phyloP scores from a whole-genome alignment of 257 asterid species.

The Penstemon davidsonii region DNA sequence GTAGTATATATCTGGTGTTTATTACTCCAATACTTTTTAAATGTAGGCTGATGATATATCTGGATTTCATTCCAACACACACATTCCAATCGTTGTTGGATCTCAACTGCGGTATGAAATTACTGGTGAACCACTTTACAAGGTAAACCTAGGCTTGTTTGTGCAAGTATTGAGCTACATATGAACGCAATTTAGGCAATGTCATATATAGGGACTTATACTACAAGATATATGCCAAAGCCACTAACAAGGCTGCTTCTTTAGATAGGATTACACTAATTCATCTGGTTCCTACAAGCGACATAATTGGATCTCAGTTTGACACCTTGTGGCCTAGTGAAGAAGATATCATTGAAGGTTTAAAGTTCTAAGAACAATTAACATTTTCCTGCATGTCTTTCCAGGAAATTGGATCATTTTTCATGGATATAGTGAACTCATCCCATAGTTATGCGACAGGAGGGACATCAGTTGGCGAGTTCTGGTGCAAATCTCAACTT shows the following conservation, averaged over 20 bases:
- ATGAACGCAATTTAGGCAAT: slow-evolving; percentile 9
- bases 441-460: slow-evolving; percentile 95
- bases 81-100: slow-evolving; percentile 87
- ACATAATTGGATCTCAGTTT: background rate
- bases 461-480: slow-evolving; percentile 81
- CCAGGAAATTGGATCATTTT: slow-evolving; percentile 76
- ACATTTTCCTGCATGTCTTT: slow-evolving; percentile 19
- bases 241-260: background rate
- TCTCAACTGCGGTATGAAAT: slow-evolving; percentile 87
- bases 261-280: slow-evolving; percentile 4
- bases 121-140: slow-evolving; percentile 86
- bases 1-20: slow-evolving; percentile 1
- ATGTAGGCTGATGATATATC: slow-evolving; percentile 88
- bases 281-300: background rate
- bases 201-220: background rate
- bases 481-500: slow-evolving; percentile 52
- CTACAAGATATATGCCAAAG: too few species aligned
- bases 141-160: slow-evolving; percentile 44
- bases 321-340: background rate
- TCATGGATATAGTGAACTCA: slow-evolving; percentile 78
- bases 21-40: slow-evolving; percentile 14
- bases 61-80: slow-evolving; percentile 86
- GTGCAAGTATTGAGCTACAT: slow-evolving; percentile 4
- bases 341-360: slow-evolving; percentile 3
- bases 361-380: background rate